Evolutionary conservation across 352 stramenopile species (phyloP).

Genomic region (Globisporangium recalcitrans): DNA sequence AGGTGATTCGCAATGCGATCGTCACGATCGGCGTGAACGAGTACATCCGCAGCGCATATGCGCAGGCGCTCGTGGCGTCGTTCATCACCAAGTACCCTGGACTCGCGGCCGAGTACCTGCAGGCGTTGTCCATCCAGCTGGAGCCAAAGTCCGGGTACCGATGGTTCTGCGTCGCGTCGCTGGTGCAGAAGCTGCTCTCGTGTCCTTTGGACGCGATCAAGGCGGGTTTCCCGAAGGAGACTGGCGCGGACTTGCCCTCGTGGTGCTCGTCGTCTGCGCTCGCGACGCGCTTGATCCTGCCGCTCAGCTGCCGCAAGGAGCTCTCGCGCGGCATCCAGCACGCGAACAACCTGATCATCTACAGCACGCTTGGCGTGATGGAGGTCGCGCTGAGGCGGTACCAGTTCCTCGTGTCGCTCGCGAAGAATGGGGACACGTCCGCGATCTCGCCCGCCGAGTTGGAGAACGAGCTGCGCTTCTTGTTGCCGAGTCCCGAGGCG

Average conservation of each 20-base stretch:
- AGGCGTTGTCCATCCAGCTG: constrained; percentile 50
- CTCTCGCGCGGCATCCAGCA: constrained; percentile 80
- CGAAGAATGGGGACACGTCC: constrained; percentile 5
- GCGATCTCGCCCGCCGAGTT: constrained; percentile 28
- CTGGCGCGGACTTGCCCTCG: constrained; percentile 10
- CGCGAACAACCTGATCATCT: constrained; percentile 66
- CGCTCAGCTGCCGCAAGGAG: constrained; percentile 70
- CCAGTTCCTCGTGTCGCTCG: constrained; percentile 30
- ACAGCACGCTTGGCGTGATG: constrained; percentile 63
- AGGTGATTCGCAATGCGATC: constrained; percentile 65
- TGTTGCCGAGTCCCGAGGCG: constrained; percentile 71
- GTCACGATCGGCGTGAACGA: constrained; percentile 62
- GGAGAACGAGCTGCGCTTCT: constrained; percentile 57
- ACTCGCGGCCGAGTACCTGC: constrained; percentile 53
- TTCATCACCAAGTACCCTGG: constrained; percentile 64
- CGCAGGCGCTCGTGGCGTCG: constrained; percentile 46
- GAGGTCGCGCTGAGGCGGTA: constrained; percentile 55
- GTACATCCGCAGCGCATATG: constrained; percentile 40
- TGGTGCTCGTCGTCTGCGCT: constrained; percentile 51
- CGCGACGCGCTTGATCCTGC: constrained; percentile 56
- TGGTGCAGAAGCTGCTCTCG: constrained; percentile 64
- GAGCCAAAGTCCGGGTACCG: constrained; percentile 69
- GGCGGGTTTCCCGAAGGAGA: constrained; percentile 18
- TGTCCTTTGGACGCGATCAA: constrained; percentile 40
- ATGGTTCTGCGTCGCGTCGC: constrained; percentile 72